phyloP scores from a whole-genome alignment of 1,284 basidiomycete genomes.

The Laetiporus sulphureus region DNA sequence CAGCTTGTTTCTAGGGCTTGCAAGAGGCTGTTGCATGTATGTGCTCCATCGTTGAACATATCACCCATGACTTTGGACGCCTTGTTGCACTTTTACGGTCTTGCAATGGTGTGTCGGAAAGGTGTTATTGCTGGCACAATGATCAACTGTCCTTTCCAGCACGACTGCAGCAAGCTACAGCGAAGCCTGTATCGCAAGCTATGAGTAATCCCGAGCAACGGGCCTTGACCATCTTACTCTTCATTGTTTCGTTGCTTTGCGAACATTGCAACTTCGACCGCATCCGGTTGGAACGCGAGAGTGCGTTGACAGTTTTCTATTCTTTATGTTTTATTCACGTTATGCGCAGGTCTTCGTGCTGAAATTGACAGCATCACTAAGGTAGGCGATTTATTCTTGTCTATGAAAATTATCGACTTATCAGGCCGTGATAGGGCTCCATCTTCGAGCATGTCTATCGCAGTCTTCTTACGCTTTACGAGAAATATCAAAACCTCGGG shows the following conservation, averaged over 20 bases:
- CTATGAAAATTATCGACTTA: too few species aligned
- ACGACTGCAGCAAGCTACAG: conserved; percentile 51
- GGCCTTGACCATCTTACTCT: conserved; percentile 59
- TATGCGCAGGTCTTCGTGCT: conserved; percentile 38
- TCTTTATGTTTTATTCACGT: background rate
- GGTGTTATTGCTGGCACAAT: conserved; percentile 2
- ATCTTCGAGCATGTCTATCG: conserved; percentile 81
- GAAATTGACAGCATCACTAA: conserved; percentile 59
- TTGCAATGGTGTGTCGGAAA: conserved; percentile 75
- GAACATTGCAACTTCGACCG: conserved; percentile 88
- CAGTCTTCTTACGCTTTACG: conserved; percentile 65
- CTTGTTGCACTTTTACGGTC: conserved; percentile 77
- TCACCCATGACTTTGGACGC: conserved; percentile 81
- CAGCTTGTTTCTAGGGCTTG: conserved; percentile 45
- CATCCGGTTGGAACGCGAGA: conserved; percentile 51
- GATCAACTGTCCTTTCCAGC: conserved; percentile 26
- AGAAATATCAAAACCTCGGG: conserved; percentile 46
- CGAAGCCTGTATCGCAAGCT: conserved; percentile 13
- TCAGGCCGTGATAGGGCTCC: conserved; percentile 38
- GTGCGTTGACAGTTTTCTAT: conserved; percentile 28
- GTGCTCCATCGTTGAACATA: conserved; percentile 75
- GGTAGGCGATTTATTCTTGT: conserved; percentile 28
- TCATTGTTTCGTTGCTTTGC: conserved; percentile 78
- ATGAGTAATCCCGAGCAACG: conserved; percentile 32
- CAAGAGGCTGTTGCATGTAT: conserved; percentile 91